phyloP scores from a whole-genome alignment of 2,329 filamentous ascomycete species.

The Colletotrichum falcatum region DNA sequence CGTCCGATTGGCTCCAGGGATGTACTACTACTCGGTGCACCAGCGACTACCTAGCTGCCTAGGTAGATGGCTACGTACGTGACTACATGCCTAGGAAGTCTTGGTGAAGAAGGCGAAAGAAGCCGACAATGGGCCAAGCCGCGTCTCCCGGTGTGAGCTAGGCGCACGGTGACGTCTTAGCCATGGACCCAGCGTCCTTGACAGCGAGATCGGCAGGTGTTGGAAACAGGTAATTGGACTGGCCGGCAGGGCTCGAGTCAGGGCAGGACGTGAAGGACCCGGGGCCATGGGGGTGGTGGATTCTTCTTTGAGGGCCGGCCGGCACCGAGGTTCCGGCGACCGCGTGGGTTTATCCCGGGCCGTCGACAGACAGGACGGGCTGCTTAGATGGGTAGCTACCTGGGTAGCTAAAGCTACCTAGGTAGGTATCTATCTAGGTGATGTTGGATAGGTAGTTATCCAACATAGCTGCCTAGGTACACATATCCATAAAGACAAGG shows the following conservation, averaged over 20 bases:
- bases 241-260: background rate
- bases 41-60: too few species aligned
- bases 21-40: too few species aligned
- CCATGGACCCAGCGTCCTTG: background rate
- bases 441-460: too few species aligned
- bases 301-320: background rate
- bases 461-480: too few species aligned
- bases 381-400: too few species aligned
- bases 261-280: background rate
- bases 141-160: background rate
- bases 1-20: conserved; percentile 6
- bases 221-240: background rate
- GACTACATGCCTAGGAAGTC: too few species aligned
- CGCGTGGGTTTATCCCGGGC: background rate
- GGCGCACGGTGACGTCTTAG: conserved; percentile 33
- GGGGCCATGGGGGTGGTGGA: background rate
- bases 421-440: too few species aligned
- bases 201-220: background rate
- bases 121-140: conserved; percentile 2
- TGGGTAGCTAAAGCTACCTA: too few species aligned
- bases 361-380: background rate
- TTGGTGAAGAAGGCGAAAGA: background rate
- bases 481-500: too few species aligned
- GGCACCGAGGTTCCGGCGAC: background rate
- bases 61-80: too few species aligned